phyloP scores from a whole-genome alignment of 257 asterid species.

The Primulina eburnea region DNA sequence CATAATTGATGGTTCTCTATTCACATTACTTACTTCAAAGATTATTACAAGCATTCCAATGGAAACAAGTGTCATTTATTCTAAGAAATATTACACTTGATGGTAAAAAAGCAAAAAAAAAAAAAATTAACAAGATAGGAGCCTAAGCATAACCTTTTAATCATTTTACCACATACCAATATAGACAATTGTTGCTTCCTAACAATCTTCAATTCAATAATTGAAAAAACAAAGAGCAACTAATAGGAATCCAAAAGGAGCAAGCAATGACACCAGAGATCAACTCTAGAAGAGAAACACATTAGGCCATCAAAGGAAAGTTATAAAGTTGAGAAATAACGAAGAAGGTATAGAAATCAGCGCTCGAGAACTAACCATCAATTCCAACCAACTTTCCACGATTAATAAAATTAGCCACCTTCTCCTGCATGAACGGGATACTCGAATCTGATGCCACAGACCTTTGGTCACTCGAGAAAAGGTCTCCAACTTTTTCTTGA shows the following conservation, averaged over 20 bases:
- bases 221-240: neutral
- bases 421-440: slow-evolving; percentile 43
- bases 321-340: neutral
- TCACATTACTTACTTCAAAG: neutral
- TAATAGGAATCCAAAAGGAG: neutral
- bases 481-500: slow-evolving; percentile 27
- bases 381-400: slow-evolving; percentile 58
- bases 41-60: neutral
- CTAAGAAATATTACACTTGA: too few species aligned
- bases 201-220: neutral
- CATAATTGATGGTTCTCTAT: too few species aligned
- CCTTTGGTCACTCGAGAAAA: slow-evolving; percentile 22
- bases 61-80: neutral
- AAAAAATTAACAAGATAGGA: neutral
- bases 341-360: neutral
- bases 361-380: slow-evolving; percentile 50
- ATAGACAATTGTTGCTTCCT: neutral
- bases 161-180: neutral
- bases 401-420: slow-evolving; percentile 57
- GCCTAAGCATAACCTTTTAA: neutral
- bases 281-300: neutral
- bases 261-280: neutral
- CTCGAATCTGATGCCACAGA: slow-evolving; percentile 19
- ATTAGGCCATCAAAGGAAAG: neutral
- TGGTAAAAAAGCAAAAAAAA: neutral